Conservation (phyloP, 2,329 filamentous ascomycete species). For the Penicillium nordicum region DNA sequence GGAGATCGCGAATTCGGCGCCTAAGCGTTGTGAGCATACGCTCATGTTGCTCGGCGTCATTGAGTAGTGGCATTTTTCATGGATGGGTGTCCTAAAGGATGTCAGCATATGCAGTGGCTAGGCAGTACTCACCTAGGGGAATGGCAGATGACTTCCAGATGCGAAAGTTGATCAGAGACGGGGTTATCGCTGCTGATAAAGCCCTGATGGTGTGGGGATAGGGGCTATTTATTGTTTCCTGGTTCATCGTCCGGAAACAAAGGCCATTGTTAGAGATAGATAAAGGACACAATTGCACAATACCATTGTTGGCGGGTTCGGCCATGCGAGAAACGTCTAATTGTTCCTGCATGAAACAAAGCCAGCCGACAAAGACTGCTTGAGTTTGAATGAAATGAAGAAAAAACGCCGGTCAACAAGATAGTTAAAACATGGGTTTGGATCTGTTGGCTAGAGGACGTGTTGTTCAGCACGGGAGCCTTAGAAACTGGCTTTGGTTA, state of each 20-base stretch:
- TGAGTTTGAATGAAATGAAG: neutral
- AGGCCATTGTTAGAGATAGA: neutral
- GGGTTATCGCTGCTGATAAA: neutral
- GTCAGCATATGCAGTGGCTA: neutral
- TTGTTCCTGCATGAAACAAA: neutral
- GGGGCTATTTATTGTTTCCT: neutral
- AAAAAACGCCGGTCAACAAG: neutral
- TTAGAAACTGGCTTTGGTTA: too few relatives aligned
- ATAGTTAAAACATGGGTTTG: neutral
- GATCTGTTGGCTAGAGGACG: too few relatives aligned
- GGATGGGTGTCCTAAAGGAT: too few relatives aligned
- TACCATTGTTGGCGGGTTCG: neutral
- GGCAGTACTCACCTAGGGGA: neutral
- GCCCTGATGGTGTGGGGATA: neutral
- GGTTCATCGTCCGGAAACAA: neutral
- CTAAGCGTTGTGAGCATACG: neutral
- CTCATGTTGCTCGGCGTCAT: neutral
- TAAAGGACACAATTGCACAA: neutral
- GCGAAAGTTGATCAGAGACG: neutral
- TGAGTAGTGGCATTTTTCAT: neutral
- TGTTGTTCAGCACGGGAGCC: too few relatives aligned
- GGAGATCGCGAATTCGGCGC: neutral
- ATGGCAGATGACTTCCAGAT: neutral
- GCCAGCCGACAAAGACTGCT: neutral
- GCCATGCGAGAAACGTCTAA: neutral